Evolutionary conservation across 108 stramenopile species (phyloP).

Genomic region (Cyclotella cryptica): DNA sequence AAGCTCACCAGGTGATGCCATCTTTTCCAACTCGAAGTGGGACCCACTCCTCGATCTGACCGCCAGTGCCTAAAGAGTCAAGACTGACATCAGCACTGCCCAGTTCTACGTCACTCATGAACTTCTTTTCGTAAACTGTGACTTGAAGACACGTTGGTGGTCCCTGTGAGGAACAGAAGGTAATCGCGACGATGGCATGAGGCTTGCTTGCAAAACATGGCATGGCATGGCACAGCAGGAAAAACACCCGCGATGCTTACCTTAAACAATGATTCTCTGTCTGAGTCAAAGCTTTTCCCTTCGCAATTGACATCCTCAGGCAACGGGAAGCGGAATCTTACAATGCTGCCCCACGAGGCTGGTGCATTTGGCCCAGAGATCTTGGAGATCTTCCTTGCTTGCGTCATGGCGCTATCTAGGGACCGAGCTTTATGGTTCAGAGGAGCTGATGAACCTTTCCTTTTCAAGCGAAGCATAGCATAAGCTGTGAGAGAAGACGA

Average conservation of each 20-base stretch:
- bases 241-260: constrained; percentile 7
- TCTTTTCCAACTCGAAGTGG: constrained; percentile 76
- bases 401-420: constrained; percentile 75
- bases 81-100: constrained; percentile 84
- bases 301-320: constrained; percentile 81
- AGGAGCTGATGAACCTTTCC: constrained; percentile 70
- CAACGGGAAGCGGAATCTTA: constrained; percentile 85
- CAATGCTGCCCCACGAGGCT: constrained; percentile 89
- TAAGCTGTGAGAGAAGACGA: constrained; percentile 82
- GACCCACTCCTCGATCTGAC: constrained; percentile 92
- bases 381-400: constrained; percentile 80
- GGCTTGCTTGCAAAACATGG: neutral
- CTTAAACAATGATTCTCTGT: constrained; percentile 86
- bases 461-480: constrained; percentile 79
- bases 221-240: neutral
- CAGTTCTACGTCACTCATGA: constrained; percentile 80
- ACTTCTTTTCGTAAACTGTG: constrained; percentile 90
- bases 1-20: constrained; percentile 79
- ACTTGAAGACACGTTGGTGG: constrained; percentile 84
- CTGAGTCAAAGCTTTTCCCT: constrained; percentile 71
- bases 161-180: constrained; percentile 36
- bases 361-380: constrained; percentile 89
- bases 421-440: constrained; percentile 83
- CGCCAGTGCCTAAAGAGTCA: constrained; percentile 75
- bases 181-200: neutral